phyloP scores from a whole-genome alignment of 73 alveolate species.

The Paramecium biaurelia region DNA sequence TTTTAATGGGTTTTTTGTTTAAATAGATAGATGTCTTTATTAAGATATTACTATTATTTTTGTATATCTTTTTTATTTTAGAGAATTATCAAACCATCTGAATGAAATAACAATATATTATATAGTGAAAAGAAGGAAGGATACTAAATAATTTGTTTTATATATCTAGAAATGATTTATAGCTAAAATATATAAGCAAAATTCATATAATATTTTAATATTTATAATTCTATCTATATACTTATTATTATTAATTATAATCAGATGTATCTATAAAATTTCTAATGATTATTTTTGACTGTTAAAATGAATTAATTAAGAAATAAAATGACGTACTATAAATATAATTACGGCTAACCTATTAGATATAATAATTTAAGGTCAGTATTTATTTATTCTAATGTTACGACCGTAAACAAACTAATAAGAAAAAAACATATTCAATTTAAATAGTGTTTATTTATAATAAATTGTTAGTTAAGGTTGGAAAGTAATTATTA shows the following conservation, averaged over 20 bases:
- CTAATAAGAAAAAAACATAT: background rate
- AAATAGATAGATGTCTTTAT: too few species aligned
- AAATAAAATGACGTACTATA: background rate
- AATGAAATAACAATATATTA: too few species aligned
- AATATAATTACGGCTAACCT: background rate
- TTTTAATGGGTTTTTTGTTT: too few species aligned
- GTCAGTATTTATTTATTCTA: background rate
- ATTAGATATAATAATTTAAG: background rate
- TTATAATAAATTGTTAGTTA: conserved; percentile 16
- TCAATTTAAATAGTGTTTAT: conserved; percentile 2
- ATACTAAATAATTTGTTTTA: background rate
- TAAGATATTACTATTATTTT: too few species aligned
- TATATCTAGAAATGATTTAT: background rate
- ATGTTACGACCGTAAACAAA: background rate
- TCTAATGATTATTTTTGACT: background rate
- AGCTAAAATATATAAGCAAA: too few species aligned
- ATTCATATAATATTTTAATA: too few species aligned
- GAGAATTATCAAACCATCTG: too few species aligned
- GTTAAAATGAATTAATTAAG: background rate
- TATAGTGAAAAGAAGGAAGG: background rate
- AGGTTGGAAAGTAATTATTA: conserved; percentile 19
- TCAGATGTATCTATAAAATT: background rate
- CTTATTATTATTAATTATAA: too few species aligned
- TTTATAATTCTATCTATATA: too few species aligned
- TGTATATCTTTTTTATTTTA: too few species aligned